Conservation (phyloP, 2,329 filamentous ascomycete species). For the Botrytis tulipae region DNA sequence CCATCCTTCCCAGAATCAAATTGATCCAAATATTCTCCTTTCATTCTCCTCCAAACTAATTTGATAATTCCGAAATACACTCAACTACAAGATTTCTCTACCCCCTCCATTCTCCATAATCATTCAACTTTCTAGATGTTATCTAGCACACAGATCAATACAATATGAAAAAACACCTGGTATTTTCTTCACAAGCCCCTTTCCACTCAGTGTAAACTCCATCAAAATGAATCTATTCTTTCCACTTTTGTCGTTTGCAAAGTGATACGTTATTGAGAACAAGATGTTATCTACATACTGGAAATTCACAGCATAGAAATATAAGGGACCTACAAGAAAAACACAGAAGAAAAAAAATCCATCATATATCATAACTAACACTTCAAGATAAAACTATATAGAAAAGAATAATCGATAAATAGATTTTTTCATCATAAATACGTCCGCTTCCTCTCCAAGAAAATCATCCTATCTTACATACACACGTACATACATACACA, state of each 20-base stretch:
- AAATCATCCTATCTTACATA: neutral
- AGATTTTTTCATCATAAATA: neutral
- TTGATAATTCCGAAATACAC: rapidly evolving
- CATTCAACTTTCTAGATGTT: neutral
- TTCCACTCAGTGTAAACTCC: rapidly evolving
- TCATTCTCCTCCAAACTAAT: neutral
- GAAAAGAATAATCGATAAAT: neutral
- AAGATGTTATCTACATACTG: rapidly evolving
- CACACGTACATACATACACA: too few species aligned
- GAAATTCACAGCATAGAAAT: neutral
- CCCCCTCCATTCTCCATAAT: neutral
- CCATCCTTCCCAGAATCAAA: neutral
- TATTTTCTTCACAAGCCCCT: rapidly evolving
- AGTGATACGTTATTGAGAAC: rapidly evolving
- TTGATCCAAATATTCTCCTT: neutral
- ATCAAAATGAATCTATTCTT: neutral
- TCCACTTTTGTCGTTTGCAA: neutral
- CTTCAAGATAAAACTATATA: neutral
- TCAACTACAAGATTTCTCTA: neutral
- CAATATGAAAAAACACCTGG: rapidly evolving
- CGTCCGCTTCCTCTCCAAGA: neutral
- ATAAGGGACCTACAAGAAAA: neutral
- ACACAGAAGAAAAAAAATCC: too few species aligned
- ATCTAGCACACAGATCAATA: neutral
- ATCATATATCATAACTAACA: neutral